A percentile compares a stretch with the other conserved stretches of the same genome.
Evolutionary conservation across 345 rosid species (phyloP).

Genomic region (Eucalyptus regnans): DNA sequence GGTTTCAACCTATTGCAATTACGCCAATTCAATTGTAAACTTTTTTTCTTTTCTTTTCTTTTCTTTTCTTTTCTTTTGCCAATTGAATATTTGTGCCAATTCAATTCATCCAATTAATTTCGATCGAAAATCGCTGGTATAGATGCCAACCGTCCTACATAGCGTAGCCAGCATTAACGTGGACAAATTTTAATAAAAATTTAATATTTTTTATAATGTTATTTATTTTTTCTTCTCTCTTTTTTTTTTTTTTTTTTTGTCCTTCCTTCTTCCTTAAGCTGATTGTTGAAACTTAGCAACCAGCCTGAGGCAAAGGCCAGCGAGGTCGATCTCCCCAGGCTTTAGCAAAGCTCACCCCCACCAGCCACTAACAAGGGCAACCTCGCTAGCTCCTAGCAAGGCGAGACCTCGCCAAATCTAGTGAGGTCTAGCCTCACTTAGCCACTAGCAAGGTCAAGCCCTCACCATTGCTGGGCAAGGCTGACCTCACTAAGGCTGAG

Average conservation of each 20-base stretch:
- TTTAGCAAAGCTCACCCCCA: too few relatives aligned
- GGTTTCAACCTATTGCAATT: too few relatives aligned
- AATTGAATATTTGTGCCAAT: too few relatives aligned
- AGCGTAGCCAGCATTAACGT: neutral
- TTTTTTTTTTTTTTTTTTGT: too few relatives aligned
- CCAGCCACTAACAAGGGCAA: fast-evolving
- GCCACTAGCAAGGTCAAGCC: too few relatives aligned
- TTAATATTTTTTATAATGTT: too few relatives aligned
- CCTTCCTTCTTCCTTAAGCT: neutral
- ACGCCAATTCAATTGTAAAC: fast-evolving
- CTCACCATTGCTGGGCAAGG: fast-evolving
- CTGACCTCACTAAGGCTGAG: neutral
- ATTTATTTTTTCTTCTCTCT: too few relatives aligned
- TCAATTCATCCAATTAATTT: too few relatives aligned
- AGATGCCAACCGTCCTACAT: fast-evolving
- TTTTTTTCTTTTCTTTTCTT: too few relatives aligned
- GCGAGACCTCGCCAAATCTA: fast-evolving
- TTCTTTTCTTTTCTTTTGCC: fast-evolving
- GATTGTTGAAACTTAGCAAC: neutral
- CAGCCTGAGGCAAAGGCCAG: neutral
- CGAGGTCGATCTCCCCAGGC: fast-evolving
- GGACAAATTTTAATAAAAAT: too few relatives aligned
- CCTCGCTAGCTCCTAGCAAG: fast-evolving
- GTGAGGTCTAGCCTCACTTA: too few relatives aligned
- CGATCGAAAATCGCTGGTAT: fast-evolving